Base-by-base conservation (phyloP, 2,329 filamentous ascomycete genomes). In the Xylariaceae sp. region DNA sequence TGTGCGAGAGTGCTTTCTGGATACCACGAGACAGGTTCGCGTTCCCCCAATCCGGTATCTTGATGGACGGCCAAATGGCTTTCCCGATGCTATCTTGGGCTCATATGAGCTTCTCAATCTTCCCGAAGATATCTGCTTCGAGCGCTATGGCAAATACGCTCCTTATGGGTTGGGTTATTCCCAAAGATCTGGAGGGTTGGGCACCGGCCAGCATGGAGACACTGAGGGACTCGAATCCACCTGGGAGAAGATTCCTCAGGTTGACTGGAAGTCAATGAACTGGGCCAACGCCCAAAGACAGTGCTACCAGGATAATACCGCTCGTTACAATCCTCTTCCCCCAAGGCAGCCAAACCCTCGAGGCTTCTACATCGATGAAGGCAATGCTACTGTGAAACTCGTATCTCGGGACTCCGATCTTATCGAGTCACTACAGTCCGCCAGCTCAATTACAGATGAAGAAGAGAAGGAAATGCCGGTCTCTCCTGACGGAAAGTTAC, bases 81-180 rank as follows among this genome's bases (percentile, higher is more conserved):
- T 95, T 64, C 93, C 93, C 0, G 81, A 93, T 39, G 80, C 89
- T 47, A 80, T 88, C 2, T 79, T 92, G 60, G 93, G 93, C n/a
- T 95, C 89, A 0, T 91, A 95, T 58, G 82, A 90, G 8, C 66
- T 92, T 33, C 68, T 97, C 11, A 85, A 83, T 0, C 71, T 97
- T 27, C 80, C 86, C 16, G 81, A 94, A 54, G 85, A 95, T 58
- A 80, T 96, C 37, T 98, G 93, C 69, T 96, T 95, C 61, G 93
- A 98, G 56, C 79, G 93, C 2, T 95, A 88, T 62, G 92, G 92
- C 3, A 80, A 90, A 52, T 80, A 93, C 22, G 91, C 88, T 0
- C 87, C 92, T 0, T 98, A 98, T 57, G 92, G 92, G 0, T 80
- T 89, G 50, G 92, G 92, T 7, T 97, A 97, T 64, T 88, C 86